Conservation (phyloP, 805 yeast species). For the Yarrowia sp. region DNA sequence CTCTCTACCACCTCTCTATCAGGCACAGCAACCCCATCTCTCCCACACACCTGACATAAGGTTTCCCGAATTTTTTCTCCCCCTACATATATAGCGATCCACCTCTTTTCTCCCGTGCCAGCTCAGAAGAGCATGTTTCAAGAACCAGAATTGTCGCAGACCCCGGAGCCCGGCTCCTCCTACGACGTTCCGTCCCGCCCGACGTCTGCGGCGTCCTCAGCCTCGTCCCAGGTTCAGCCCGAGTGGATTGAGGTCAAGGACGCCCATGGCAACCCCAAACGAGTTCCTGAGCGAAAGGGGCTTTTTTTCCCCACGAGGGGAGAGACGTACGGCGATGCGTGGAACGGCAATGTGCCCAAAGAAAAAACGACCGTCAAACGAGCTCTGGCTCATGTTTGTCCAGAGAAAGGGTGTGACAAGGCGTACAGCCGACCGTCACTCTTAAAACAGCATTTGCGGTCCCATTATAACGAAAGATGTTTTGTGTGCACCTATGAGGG, state of each 20-base stretch:
- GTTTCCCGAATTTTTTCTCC: constrained; percentile 31
- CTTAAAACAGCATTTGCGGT: constrained; percentile 77
- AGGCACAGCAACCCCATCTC: neutral
- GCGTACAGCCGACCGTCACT: constrained; percentile 82
- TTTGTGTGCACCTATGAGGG: constrained; percentile 61
- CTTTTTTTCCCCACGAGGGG: constrained; percentile 26
- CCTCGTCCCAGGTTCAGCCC: neutral
- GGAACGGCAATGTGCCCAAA: constrained; percentile 30
- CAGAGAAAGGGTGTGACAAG: constrained; percentile 70
- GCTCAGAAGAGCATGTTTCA: constrained; percentile 36
- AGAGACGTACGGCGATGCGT: constrained; percentile 17
- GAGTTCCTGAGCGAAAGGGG: constrained; percentile 27
- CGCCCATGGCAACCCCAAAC: constrained; percentile 32
- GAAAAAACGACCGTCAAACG: constrained; percentile 41
- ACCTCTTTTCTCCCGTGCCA: constrained; percentile 2
- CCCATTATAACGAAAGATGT: constrained; percentile 82
- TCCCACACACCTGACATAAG: neutral
- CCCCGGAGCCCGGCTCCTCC: neutral
- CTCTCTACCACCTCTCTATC: neutral
- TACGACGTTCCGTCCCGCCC: constrained; percentile 14
- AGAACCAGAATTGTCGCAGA: constrained; percentile 12
- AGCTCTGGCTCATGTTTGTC: constrained; percentile 59
- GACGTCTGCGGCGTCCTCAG: constrained; percentile 10
- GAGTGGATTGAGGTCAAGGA: constrained; percentile 32
- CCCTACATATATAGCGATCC: constrained; percentile 36